Evolutionary conservation across 805 yeast genomes (phyloP), one percentile per base, ranked within the genome.

Genomic region (Starmerella geochares): DNA sequence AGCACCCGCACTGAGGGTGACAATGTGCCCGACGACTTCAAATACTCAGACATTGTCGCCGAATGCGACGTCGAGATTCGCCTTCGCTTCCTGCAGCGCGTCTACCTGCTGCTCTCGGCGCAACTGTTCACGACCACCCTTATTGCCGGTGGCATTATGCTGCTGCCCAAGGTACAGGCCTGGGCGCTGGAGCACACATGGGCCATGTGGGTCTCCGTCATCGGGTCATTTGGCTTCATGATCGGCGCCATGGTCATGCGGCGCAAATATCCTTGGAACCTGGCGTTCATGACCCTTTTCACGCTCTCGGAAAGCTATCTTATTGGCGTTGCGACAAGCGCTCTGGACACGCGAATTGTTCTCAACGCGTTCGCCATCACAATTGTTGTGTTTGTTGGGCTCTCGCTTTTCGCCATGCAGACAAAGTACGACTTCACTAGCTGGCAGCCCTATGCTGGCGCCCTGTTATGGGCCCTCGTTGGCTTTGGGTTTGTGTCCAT

Each of bases 41-140:
- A 86, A 64, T 85, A 81, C 65, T 77, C 83, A 31, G 82, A 83
- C 6, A 74, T 76, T 47, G 94, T 86, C 21, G 77, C 86, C 3
- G 79, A 83, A 28, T 85, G 95, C 66, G 84, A 82, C 51, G 68
- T 84, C 46, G 78, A 82, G 14, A 72, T 86, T 35, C 77, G 95
- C 58, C 83, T 81, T 56, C 73, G 79, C 63, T 86, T 86, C 59
- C 69, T 84, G 57, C 74, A 87, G 52, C 83, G 83, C 61, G 96
- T 86, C 8, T 87, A 86, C 65, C 70, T 86, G 5, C 71, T 87
- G 42, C 71, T 86, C 45, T 65, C 79, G 11, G 66, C 74, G 4
- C 96, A 86, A 65, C 62, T 86, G 32, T 63, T 79, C 27, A 66
- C 71, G 25, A 85, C 95, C 0, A 71, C 81, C 20, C 66, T 73